Percentiles rank a stretch among this genome's conserved stretches.
phyloP scores from a whole-genome alignment of 2,329 filamentous ascomycete species.

The Fragosphaeria purpurea region DNA sequence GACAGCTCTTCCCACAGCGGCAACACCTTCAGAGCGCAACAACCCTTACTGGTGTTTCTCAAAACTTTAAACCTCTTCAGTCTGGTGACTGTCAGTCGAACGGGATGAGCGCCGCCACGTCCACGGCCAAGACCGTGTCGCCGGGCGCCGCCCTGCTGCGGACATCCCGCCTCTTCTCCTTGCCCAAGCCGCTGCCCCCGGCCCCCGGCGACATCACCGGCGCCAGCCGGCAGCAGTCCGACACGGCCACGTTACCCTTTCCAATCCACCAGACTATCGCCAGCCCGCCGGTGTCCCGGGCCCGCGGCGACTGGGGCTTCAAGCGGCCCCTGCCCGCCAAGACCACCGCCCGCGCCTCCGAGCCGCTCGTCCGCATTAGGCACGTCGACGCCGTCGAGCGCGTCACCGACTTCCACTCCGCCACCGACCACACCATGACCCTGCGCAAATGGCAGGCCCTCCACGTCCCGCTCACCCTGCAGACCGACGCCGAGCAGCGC shows the following conservation, averaged over 20 bases:
- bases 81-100: no score
- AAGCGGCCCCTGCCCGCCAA: conserved; percentile 74
- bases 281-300: conserved; percentile 61
- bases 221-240: conserved; percentile 42
- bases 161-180: conserved; percentile 79
- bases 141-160: conserved; percentile 64
- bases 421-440: conserved; percentile 70
- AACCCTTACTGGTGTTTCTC: no score
- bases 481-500: conserved; percentile 13
- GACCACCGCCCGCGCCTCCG: conserved; percentile 60
- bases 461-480: conserved; percentile 49
- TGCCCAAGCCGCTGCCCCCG: conserved; percentile 64
- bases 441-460: conserved; percentile 82
- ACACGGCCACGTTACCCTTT: conserved; percentile 63
- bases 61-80: no score
- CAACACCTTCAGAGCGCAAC: no score
- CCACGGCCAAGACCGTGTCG: conserved; percentile 30
- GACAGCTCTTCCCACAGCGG: no score
- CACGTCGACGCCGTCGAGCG: conserved; percentile 78
- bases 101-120: no score
- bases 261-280: conserved; percentile 79
- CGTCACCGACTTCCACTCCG: conserved; percentile 79
- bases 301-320: conserved; percentile 82
- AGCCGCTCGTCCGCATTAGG: conserved; percentile 67
- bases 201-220: conserved; percentile 42